Conservation (phyloP, 2,329 filamentous ascomycete species). For the Nothophaeocryptopus gaeumannii region DNA sequence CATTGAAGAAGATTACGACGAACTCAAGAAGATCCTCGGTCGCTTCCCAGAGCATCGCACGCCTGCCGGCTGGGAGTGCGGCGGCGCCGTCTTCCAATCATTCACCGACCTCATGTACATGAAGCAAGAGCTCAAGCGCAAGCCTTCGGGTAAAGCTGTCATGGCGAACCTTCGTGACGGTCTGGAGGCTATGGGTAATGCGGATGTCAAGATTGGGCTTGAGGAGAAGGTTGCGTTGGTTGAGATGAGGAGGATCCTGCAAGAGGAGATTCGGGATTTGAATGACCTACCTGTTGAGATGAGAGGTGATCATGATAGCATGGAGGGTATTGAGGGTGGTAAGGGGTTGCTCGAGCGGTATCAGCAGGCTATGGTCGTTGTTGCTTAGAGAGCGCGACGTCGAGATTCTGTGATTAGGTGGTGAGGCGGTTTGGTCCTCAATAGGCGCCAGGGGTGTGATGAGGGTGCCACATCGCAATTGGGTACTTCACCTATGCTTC, state of each 20-base stretch:
- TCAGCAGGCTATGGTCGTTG: constrained; percentile 68
- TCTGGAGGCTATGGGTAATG: constrained; percentile 40
- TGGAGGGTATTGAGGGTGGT: constrained; percentile 37
- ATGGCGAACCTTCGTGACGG: constrained; percentile 34
- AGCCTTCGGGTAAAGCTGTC: constrained; percentile 30
- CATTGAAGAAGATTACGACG: constrained; percentile 75
- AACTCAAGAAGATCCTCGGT: constrained; percentile 65
- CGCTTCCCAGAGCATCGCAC: constrained; percentile 60
- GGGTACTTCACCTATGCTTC: too few species aligned
- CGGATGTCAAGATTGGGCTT: constrained; percentile 45
- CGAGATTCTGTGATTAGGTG: too few species aligned
- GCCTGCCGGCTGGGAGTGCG: constrained; percentile 65
- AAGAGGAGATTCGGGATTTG: constrained; percentile 57
- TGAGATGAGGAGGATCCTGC: constrained; percentile 76
- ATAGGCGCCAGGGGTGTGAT: too few species aligned
- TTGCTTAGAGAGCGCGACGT: constrained; percentile 59
- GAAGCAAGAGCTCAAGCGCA: constrained; percentile 32
- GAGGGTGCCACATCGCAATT: too few species aligned
- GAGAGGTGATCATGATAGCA: constrained; percentile 22
- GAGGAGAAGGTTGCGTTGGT: constrained; percentile 67
- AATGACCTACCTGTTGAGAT: neutral
- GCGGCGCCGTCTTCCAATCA: constrained; percentile 69
- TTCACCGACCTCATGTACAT: constrained; percentile 22
- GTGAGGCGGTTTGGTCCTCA: too few species aligned
- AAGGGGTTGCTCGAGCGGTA: constrained; percentile 46